Base-by-base conservation (phyloP, 2,329 filamentous ascomycete genomes). In the Trichoderma sp. region DNA sequence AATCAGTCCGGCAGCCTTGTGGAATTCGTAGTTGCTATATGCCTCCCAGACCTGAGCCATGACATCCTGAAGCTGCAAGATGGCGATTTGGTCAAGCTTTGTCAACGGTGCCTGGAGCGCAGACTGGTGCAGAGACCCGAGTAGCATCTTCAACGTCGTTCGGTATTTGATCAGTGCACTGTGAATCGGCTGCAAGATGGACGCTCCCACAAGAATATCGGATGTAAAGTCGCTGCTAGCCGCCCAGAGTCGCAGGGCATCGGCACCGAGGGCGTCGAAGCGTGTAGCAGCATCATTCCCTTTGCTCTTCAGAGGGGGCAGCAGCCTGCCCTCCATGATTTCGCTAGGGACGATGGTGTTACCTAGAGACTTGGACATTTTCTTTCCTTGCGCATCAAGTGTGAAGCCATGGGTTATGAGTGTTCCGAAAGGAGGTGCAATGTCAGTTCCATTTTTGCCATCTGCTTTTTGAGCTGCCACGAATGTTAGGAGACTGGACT, bases 331-430 rank as follows among this genome's bases (percentile, higher is more conserved):
- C 67, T 93, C 89, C 85, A 98, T 96, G 75, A 99, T 94, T 74
- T 97, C 86, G 7, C 88, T 85, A 0, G 95, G 95, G 0, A 89
- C 87, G 71, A 98, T 90, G 32, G 93, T 91, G 78, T 99, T 99
- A 18, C 96, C 96, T 1, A 98, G 84, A 0, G 94, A 98, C 81
- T 99, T 99, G 79, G 95, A 98, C 96, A 99, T 99, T 81, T 99
- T 99, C 79, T 93, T 94, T n/a, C 95, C 95, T 43, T 92, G 84
- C 64, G 92, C 87, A 77, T 99, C 96, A 2, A 99, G 88, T 0
- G 94, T 95, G 80, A 99, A 99, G 1, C 96, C 96, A 79, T 99
- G 96, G 0, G 96, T 99, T 73, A 98, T 91, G n/a, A 99, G 86
- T 4, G 90, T 93, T 78, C 91, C 92, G 84, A 97, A 99, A 0